Base-by-base conservation (phyloP, 1,284 basidiomycete species). In the Vanrija humicola region DNA sequence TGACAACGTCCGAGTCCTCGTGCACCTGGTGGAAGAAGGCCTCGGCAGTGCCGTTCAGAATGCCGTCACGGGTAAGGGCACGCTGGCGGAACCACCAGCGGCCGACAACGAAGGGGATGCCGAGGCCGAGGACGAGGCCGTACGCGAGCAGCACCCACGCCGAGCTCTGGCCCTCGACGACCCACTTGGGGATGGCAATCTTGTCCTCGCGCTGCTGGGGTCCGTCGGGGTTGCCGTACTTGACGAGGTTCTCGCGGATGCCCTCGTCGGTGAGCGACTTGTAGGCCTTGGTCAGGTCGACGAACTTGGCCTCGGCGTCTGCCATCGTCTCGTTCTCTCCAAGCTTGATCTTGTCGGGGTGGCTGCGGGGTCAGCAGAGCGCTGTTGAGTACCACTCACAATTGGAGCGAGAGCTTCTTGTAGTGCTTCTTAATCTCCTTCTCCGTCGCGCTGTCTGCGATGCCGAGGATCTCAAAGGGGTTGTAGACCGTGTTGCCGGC, bases 71-170 rank as follows among this genome's bases (percentile, higher is more conserved):
- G 28, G 96, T 98, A 73, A 85, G 86, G 61, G 86, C 82, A 53
- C 90, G 83, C 64, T 87, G 90, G 16, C 92, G 90, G 72, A 98
- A 98, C 96, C 96, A 99, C 96, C 96, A 99, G 52, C 86, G 84
- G 19, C 90, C 90, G 58, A 93, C 93, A n/a, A 94, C 78, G 56
- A 82, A 84, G 29, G 96, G 96, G 19, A 98, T 82, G 3, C 86
- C 82, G 47, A 88, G 85, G 54, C 94, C 96, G 58, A 99, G 87
- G 18, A 96, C 73, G 18, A 95, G 52, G 5, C 88, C 95, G 70
- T 99, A 99, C 9, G 85, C 79, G 26, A 86, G 89, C 42, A 99
- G 82, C 0, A 98, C 90, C 83, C 87, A 94, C 39, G 90, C 83
- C 61, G 88, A 92, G 79, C 98, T 96, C 69, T 90, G 84, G 47